Evolutionary conservation across 768 basidiomycete species (phyloP), one percentile per base, ranked within the genome.

Genomic region (Pleurotus eryngii): DNA sequence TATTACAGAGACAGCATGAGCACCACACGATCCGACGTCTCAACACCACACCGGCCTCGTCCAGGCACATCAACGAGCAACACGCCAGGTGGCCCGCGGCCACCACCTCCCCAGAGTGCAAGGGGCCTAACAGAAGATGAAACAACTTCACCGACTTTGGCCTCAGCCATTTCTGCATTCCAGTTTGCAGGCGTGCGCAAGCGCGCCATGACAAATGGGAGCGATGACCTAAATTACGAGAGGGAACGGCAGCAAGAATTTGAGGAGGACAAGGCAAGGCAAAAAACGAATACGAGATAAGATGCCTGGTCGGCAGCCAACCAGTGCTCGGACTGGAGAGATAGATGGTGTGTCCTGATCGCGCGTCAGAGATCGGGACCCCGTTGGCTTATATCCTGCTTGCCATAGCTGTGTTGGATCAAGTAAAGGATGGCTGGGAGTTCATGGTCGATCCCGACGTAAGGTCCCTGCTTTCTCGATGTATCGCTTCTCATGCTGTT

Each of bases 371-470:
- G 18, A 20, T 58, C 26, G 14, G 9, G 57, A 40, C 37, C 38
- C 57, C 30, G 20, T 20, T 46, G 46, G 26, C 43, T 61, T 5
- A 46, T 30, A 22, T 49, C 55, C 53, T 56, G 24, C 14, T 27
- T 51, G 46, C 46, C 17, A 55, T 61, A 95, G 92, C 90, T 60
- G 81, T 96, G 12, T 72, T 97, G 60, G 86, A 92, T 61, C 85
- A 92, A 70, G 90, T 97, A 61, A 86, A 82, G 66, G 87, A 90
- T 62, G 92, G 89, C 56, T 97, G 94, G 94, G 90, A 91, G 64
- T 88, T 92, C 65, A 86, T 94, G 30, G 84, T 87, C 55, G 83
- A 92, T 59, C 81, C 88, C 38, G 88, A 92, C 70, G 92, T 92
- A 69, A 74, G 82, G 64, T 40, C 54, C 59, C 42, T 55, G 9